phyloP scores from a whole-genome alignment of 2,329 filamentous ascomycete species.

The Cladosporium sp. region DNA sequence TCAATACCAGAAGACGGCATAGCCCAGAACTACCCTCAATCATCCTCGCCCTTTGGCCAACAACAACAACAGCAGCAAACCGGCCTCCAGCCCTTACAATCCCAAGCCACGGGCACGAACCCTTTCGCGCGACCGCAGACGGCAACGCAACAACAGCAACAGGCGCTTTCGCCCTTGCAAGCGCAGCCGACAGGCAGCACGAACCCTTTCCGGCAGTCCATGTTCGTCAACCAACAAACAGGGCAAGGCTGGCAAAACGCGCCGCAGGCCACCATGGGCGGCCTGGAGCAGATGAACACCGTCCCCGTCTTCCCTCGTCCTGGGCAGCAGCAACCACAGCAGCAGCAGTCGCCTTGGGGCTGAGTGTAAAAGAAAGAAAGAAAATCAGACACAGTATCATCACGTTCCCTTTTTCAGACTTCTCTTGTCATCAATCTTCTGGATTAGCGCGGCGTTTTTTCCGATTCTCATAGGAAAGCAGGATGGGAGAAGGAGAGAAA shows the following conservation, averaged over 20 bases:
- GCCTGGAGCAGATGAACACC: constrained; percentile 72
- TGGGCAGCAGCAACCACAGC: constrained; percentile 19
- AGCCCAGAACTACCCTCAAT: constrained; percentile 2
- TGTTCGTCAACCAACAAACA: constrained; percentile 83
- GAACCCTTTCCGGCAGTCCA: constrained; percentile 90
- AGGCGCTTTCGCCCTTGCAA: constrained; percentile 42
- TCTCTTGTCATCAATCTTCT: background rate
- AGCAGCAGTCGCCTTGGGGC: constrained; percentile 26
- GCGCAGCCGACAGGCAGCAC: constrained; percentile 86
- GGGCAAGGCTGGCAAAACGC: constrained; percentile 81
- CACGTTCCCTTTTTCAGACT: too few relatives aligned
- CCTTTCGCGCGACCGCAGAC: constrained; percentile 60
- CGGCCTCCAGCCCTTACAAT: constrained; percentile 39
- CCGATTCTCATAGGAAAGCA: too few relatives aligned
- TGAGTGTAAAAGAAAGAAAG: too few relatives aligned
- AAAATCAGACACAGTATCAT: background rate
- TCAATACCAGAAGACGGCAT: constrained; percentile 23
- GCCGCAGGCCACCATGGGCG: constrained; percentile 74
- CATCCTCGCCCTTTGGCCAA: constrained; percentile 6
- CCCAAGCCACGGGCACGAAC: constrained; percentile 66
- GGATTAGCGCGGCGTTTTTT: background rate
- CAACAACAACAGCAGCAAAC: constrained; percentile 35
- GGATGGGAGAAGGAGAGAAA: too few relatives aligned
- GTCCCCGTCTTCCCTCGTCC: constrained; percentile 80
- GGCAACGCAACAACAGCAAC: constrained; percentile 34